Base-by-base conservation (phyloP, 352 stramenopile species). In the Globisporangium lucens region DNA sequence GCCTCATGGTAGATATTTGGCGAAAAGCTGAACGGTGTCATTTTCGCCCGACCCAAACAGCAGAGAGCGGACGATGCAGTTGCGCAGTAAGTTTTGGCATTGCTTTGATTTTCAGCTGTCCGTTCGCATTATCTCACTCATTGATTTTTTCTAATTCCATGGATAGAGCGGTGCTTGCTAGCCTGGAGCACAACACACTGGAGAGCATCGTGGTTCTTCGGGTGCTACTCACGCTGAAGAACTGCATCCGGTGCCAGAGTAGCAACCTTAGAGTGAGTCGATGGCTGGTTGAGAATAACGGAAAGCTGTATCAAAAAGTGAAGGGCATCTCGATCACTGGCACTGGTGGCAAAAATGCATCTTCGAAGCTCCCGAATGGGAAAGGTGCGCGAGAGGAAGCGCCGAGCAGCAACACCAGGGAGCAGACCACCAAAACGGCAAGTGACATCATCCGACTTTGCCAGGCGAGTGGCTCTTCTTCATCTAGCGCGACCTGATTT, bases 191-290 rank as follows among this genome's bases (percentile, higher is more conserved):
- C 46, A 58, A 35, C 8, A 41, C 66, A 47, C 47, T 38, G 3
- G 61, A 66, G n/a, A 72, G 73, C 12, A 47, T 76, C 27, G 64
- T 89, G 35, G 56, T 80, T 3, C 73, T 89, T 0, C 80, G 79
- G 13, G 68, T 89, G 12, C 60, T 89, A n/a, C 72, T 87, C 33
- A 85, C 76, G 1, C 63, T 89, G 13, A 89, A 86, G 60, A 83
- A 86, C 62, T 85, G 78, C 33, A 59, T 91, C 22, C 77, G 83
- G 6, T 90, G 77, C 60, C 69, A 89, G 55, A 69, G 62, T 56
- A 69, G 70, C 51, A 66, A 66, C 51, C 41, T 51, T n/a, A 41
- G 61, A n/a, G 65, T 79, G 20, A 67, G 63, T 57, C 58, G 49
- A 63, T 88, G 78, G 79, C 41, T 87, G 1, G 13, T 52, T 10